A percentile compares a stretch with the other conserved stretches of the same genome.
These are phyloP conservation scores for Irpex sp. DNA, from an alignment of 1,284 basidiomycete genomes.

Conservation along the genomic window DNA sequence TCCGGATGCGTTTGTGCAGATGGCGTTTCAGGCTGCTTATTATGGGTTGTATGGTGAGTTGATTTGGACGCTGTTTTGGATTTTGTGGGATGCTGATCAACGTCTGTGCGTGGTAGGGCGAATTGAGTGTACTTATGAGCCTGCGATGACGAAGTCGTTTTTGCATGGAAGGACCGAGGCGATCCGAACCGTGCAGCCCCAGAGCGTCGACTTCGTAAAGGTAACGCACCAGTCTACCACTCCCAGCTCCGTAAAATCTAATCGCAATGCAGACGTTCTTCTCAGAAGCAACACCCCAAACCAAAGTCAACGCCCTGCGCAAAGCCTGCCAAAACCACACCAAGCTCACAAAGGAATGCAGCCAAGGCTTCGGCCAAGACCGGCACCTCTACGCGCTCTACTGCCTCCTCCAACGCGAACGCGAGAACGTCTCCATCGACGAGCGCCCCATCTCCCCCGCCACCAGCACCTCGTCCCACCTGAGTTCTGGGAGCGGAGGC, in stretches of 20 bases:
- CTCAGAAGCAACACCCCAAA: slow-evolving; percentile 62
- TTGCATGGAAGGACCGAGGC: slow-evolving; percentile 95
- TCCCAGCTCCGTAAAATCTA: too few relatives aligned
- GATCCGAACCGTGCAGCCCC: slow-evolving; percentile 85
- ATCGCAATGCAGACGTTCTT: too few relatives aligned
- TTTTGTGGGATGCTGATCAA: slow-evolving; percentile 3
- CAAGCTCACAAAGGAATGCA: slow-evolving; percentile 84
- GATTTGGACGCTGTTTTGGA: background rate
- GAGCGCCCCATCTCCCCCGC: slow-evolving; percentile 34
- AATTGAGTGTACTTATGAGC: slow-evolving; percentile 94
- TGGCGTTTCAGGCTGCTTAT: slow-evolving; percentile 96
- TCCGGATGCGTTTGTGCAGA: slow-evolving; percentile 93
- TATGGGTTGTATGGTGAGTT: slow-evolving; percentile 82
- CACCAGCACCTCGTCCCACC: slow-evolving; percentile 12
- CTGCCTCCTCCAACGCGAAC: slow-evolving; percentile 76
- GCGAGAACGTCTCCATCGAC: slow-evolving; percentile 35
- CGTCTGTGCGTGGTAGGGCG: slow-evolving; percentile 44
- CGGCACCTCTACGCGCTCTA: slow-evolving; percentile 85
- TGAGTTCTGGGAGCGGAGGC: slow-evolving; percentile 10
- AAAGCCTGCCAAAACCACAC: slow-evolving; percentile 86
- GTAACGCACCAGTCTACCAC: too few relatives aligned
- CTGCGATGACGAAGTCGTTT: slow-evolving; percentile 97
- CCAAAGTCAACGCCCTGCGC: slow-evolving; percentile 77
- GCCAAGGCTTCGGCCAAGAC: slow-evolving; percentile 88
- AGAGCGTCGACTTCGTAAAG: slow-evolving; percentile 82